Conservation (phyloP, 1,284 basidiomycete genomes). For the Papiliotrema fonsecae region DNA sequence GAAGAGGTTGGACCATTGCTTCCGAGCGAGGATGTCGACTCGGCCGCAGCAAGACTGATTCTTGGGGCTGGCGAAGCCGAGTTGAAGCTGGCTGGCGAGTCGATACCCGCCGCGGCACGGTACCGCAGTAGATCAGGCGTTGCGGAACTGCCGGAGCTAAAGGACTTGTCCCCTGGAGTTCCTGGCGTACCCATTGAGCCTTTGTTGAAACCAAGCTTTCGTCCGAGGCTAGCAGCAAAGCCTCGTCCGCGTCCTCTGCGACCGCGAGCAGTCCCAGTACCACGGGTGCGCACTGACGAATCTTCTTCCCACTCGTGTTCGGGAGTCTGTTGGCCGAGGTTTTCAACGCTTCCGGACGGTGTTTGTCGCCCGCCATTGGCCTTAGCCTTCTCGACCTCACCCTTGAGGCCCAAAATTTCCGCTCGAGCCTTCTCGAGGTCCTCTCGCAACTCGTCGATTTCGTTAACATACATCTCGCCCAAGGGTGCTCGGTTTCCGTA, state of each 20-base stretch:
- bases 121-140: constrained; percentile 42
- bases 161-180: constrained; percentile 34
- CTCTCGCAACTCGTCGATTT: constrained; percentile 43
- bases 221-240: constrained; percentile 29
- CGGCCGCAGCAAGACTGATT: constrained; percentile 5
- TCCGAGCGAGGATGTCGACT: constrained; percentile 2
- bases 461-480: constrained; percentile 44
- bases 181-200: constrained; percentile 10
- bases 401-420: constrained; percentile 39
- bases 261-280: constrained; percentile 33
- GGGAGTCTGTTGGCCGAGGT: constrained; percentile 28
- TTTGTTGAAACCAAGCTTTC: constrained; percentile 40
- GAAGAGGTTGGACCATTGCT: constrained; percentile 7
- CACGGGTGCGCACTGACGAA: constrained; percentile 13
- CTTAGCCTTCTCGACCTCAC: constrained; percentile 13
- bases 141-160: constrained; percentile 35
- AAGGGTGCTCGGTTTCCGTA: constrained; percentile 36
- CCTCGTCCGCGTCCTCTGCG: constrained; percentile 38
- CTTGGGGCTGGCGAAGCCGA: constrained; percentile 11
- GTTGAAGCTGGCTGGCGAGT: constrained; percentile 14
- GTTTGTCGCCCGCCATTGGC: background rate
- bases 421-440: constrained; percentile 36
- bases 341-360: constrained; percentile 18
- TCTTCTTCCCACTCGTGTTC: constrained; percentile 27
- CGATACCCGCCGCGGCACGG: constrained; percentile 11